A percentile compares a stretch with the other conserved stretches of the same genome.
Conservation (phyloP, 2,329 filamentous ascomycete genomes). For the Calonectria ilicicola region DNA sequence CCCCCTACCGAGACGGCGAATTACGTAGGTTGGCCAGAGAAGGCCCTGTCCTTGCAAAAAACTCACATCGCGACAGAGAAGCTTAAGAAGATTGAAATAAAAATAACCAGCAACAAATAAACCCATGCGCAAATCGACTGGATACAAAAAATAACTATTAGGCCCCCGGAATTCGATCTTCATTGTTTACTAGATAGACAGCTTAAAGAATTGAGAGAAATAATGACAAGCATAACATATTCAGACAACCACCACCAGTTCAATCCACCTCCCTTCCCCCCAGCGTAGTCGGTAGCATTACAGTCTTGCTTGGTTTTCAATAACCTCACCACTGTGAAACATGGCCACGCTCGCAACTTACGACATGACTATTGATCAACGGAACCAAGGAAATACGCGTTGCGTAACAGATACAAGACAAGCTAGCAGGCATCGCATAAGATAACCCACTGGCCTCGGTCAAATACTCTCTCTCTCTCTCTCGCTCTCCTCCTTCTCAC, state of each 20-base stretch:
- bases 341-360: background rate
- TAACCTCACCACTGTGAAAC: background rate
- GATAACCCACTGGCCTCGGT: slow-evolving; percentile 14
- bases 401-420: slow-evolving; percentile 12
- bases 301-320: slow-evolving; percentile 23
- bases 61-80: too few relatives aligned
- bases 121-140: background rate
- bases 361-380: slow-evolving; percentile 4
- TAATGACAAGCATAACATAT: slow-evolving; percentile 2
- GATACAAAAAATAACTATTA: background rate
- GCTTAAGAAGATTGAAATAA: background rate
- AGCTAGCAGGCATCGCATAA: slow-evolving; percentile 17
- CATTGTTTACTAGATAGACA: background rate
- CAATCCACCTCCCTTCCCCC: background rate
- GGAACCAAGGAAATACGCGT: slow-evolving; percentile 8
- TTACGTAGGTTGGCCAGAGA: slow-evolving; percentile 2
- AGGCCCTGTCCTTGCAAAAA: background rate
- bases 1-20: background rate
- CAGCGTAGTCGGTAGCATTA: slow-evolving; percentile 23
- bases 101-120: background rate
- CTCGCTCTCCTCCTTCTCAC: slow-evolving; percentile 3
- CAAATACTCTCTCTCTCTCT: slow-evolving; percentile 4
- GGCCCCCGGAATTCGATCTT: background rate
- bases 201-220: slow-evolving; percentile 10
- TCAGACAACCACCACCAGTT: slow-evolving; percentile 25